Percentiles rank a stretch among this genome's conserved stretches.
Conservation (phyloP, 2,329 filamentous ascomycete genomes). For the Hymenoscyphus albidus region DNA sequence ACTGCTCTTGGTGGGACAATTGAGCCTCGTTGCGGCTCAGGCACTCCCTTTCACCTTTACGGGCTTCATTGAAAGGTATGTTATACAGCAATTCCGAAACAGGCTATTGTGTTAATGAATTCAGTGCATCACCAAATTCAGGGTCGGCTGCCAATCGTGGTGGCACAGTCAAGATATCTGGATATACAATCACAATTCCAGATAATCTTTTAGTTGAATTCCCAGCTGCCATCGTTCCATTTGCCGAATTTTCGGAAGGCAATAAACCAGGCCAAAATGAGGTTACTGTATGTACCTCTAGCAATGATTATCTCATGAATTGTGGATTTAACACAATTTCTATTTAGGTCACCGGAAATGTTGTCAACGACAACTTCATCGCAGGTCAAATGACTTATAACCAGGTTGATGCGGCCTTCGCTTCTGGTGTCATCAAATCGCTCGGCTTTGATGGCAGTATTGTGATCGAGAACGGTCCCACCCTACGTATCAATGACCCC, state of each 20-base stretch:
- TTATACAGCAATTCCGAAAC: background rate
- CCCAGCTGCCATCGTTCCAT: constrained; percentile 44
- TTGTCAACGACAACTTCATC: constrained; percentile 36
- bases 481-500: constrained; percentile 42
- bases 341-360: constrained; percentile 37
- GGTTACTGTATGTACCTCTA: constrained; percentile 14
- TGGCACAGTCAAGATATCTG: constrained; percentile 44
- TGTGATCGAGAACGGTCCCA: constrained; percentile 38
- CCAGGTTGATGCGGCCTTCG: constrained; percentile 37
- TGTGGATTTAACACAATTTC: background rate
- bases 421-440: constrained; percentile 36
- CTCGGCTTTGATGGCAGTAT: constrained; percentile 37
- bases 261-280: constrained; percentile 23
- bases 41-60: constrained; percentile 15
- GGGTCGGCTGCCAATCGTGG: constrained; percentile 39
- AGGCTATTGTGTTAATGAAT: background rate
- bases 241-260: constrained; percentile 19
- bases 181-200: constrained; percentile 44
- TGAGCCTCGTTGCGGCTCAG: constrained; percentile 6
- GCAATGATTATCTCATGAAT: background rate
- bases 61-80: constrained; percentile 8
- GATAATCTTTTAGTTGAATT: constrained; percentile 49
- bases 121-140: constrained; percentile 11
- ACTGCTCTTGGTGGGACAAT: background rate
- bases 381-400: constrained; percentile 39